Percentiles rank a stretch among this genome's conserved stretches.
Evolutionary conservation across 1,139 yeast genomes (phyloP).

Genomic region (Sugiyamaella pinicola): DNA sequence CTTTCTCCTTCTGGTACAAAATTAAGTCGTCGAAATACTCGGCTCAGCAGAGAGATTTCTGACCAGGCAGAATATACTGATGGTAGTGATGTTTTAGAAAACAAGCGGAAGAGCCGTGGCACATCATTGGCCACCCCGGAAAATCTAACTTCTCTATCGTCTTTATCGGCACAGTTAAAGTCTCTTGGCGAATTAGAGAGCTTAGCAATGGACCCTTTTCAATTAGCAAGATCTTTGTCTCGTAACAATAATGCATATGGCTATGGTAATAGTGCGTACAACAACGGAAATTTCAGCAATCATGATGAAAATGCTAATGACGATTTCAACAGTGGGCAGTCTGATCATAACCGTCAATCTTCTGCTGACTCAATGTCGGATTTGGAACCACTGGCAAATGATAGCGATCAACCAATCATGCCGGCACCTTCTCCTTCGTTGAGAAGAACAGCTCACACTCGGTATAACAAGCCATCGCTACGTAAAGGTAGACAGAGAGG

Average conservation of each 20-base stretch:
- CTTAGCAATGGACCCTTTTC: constrained; percentile 41
- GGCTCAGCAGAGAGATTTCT: constrained; percentile 44
- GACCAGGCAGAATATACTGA: constrained; percentile 44
- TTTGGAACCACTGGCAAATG: constrained; percentile 32
- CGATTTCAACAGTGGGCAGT: background rate
- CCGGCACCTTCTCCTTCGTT: constrained; percentile 37
- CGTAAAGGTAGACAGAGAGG: constrained; percentile 28
- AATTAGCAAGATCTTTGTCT: constrained; percentile 38
- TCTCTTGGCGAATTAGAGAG: constrained; percentile 41
- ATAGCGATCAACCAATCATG: constrained; percentile 38
- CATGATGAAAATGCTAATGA: background rate
- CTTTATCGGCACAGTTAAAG: constrained; percentile 37
- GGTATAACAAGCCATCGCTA: constrained; percentile 34
- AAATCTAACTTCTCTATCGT: constrained; percentile 35
- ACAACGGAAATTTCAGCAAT: constrained; percentile 1
- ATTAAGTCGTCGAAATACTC: constrained; percentile 39
- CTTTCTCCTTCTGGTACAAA: constrained; percentile 14
- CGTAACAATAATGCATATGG: constrained; percentile 16
- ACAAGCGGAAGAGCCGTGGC: constrained; percentile 28
- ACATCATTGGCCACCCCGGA: constrained; percentile 22
- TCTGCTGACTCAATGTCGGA: constrained; percentile 14
- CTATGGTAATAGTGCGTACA: constrained; percentile 8
- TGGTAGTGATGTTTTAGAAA: constrained; percentile 45
- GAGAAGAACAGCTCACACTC: constrained; percentile 36
- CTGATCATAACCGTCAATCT: constrained; percentile 4